Base-by-base conservation (phyloP, 176 grass and related monocot species). In the Lolium rigidum region DNA sequence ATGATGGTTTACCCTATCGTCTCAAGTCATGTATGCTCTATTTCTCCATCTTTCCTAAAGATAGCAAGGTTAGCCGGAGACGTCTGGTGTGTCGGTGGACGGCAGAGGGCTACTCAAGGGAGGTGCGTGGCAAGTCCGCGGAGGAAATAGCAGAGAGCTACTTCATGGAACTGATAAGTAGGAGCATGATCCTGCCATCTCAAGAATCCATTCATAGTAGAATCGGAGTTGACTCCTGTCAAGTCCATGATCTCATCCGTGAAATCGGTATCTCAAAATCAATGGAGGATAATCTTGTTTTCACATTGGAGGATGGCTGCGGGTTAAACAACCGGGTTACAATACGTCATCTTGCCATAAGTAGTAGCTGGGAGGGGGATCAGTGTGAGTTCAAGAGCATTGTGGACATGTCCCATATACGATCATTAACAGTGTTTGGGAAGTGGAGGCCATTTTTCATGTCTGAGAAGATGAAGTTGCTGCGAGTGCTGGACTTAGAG, bases 71-170 rank as follows among this genome's bases (percentile, higher is more conserved):
- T 50, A 74, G 71, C 71, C 44, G 46, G 46, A 74, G 71, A 50
- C 71, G 71, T 17, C 46, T 74, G 46, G 71, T 74, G 6, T 43
- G 71, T 50, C 44, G 71, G 71, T 74, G 71, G 71, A 74, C 47
- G 8, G 71, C 71, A 74, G 71, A 74, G 46, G 71, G 71, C 44
- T 74, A 74, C 46, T 74, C 71, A 50, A 74, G 21, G 71, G 71
- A 74, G 71, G 46, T 74, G 71, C 46, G 46, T 74, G 71, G 71
- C 44, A 74, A 49, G 21, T 74, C 70, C 13, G 46, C 71, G 6
- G 71, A 74, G 46, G 71, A 74, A 74, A 74, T 74, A 74, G 71
- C 71, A 13, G 71, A 74, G 71, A 74, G 71, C 71, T 74, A 74
- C 44, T 74, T 74, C 71, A 74, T 74, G 71, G 71, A 74, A 26